Conservation (phyloP, 148 eudicot species). For the Oxyria digyna region DNA sequence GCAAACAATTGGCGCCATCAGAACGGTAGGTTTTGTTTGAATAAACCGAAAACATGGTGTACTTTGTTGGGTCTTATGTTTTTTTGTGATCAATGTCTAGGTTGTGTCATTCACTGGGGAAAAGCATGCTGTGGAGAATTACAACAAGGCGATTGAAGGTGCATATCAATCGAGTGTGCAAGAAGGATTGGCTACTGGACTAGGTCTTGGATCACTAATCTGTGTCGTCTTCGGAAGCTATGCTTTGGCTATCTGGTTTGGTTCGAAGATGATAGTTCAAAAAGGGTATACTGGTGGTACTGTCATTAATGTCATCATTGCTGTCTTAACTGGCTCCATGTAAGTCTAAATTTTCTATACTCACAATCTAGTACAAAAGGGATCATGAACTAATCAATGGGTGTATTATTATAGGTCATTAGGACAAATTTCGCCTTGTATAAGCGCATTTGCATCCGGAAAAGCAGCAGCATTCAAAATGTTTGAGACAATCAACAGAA, state of each 20-base stretch:
- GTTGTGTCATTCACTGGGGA: slow-evolving; percentile 78
- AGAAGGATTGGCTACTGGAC: slow-evolving; percentile 42
- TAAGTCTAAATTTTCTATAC: slow-evolving; percentile 18
- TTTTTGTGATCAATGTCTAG: slow-evolving; percentile 16
- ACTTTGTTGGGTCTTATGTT: neutral
- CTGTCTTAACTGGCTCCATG: slow-evolving; percentile 52
- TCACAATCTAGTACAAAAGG: neutral
- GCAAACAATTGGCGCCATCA: slow-evolving; percentile 52
- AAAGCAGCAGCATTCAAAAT: slow-evolving; percentile 61
- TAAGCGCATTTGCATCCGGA: slow-evolving; percentile 52
- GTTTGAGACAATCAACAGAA: slow-evolving; percentile 60
- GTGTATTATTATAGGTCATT: slow-evolving; percentile 27
- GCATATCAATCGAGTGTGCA: slow-evolving; percentile 37
- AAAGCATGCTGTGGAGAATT: slow-evolving; percentile 38
- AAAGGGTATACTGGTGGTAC: slow-evolving; percentile 43
- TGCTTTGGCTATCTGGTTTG: slow-evolving; percentile 57
- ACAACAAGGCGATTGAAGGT: slow-evolving; percentile 25
- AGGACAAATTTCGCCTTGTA: slow-evolving; percentile 47
- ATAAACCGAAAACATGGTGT: too few species aligned
- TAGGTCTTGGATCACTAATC: slow-evolving; percentile 35
- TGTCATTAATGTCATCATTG: slow-evolving; percentile 41
- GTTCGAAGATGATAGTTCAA: slow-evolving; percentile 44
- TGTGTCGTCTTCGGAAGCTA: slow-evolving; percentile 26
- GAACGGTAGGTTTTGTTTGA: slow-evolving; percentile 27
- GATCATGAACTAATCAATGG: neutral